Evolutionary conservation across 2,329 filamentous ascomycete species (phyloP).

Genomic region (Trichoderma asperellum): DNA sequence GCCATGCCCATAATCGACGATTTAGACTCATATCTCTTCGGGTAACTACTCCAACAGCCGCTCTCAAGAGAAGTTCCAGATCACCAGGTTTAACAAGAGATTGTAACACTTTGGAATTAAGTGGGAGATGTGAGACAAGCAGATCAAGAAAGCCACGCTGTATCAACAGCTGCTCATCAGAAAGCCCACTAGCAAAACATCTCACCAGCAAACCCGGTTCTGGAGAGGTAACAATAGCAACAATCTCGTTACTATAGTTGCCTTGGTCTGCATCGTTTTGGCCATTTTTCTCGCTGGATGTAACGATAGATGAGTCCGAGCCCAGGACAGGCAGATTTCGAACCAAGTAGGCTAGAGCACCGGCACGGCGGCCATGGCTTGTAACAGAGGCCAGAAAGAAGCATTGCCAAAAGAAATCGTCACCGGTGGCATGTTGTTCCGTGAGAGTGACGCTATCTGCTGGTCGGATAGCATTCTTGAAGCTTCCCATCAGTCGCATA

Average conservation of each 20-base stretch:
- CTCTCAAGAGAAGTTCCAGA: constrained; percentile 77
- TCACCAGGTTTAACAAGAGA: constrained; percentile 72
- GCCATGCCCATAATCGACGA: constrained; percentile 92
- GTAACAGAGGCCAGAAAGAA: constrained; percentile 94
- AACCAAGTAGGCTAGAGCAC: constrained; percentile 83
- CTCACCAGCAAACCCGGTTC: constrained; percentile 89
- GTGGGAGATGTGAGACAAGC: constrained; percentile 84
- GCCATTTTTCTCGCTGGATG: constrained; percentile 24
- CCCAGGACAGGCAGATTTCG: constrained; percentile 68
- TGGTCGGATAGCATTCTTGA: constrained; percentile 70
- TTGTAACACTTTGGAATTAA: constrained; percentile 82
- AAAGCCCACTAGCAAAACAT: constrained; percentile 87
- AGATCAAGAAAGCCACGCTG: constrained; percentile 94
- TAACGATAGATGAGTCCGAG: constrained; percentile 12
- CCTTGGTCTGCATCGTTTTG: constrained; percentile 28
- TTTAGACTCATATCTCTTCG: constrained; percentile 97
- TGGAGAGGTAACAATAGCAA: constrained; percentile 76
- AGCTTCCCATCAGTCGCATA: constrained; percentile 73
- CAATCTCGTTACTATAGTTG: constrained; percentile 53
- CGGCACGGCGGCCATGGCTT: constrained; percentile 79
- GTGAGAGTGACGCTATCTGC: constrained; percentile 54
- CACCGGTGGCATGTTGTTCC: constrained; percentile 61
- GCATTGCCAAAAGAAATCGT: constrained; percentile 97
- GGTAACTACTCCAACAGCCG: constrained; percentile 84
- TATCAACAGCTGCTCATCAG: constrained; percentile 85